Evolutionary conservation across 2,329 filamentous ascomycete species (phyloP).

Genomic region (Alternaria gansuensis): DNA sequence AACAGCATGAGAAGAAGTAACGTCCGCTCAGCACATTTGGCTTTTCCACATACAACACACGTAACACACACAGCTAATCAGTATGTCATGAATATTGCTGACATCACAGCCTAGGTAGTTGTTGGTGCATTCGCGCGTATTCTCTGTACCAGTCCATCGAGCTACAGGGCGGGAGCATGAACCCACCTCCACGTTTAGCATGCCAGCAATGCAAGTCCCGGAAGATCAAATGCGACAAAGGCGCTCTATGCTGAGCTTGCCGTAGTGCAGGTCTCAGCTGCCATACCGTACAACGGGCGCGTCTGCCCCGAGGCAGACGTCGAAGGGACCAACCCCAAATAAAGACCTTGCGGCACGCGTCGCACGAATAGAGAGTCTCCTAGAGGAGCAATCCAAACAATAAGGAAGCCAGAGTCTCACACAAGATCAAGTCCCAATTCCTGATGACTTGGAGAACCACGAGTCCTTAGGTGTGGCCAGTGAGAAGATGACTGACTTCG

Average conservation of each 20-base stretch:
- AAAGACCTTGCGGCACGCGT: not conserved
- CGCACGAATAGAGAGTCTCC: not conserved
- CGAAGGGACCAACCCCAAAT: not conserved
- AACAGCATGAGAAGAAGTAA: not conserved
- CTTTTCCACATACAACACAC: not conserved
- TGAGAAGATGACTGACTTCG: not conserved
- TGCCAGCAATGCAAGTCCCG: not conserved
- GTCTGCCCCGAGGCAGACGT: not conserved
- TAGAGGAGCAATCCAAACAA: not conserved
- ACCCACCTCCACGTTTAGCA: not conserved
- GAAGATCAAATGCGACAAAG: not conserved
- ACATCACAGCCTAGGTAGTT: not conserved
- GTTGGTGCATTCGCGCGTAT: not conserved
- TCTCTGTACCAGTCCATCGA: not conserved
- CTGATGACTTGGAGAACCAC: not conserved
- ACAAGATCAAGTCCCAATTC: not conserved
- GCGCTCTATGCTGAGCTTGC: not conserved
- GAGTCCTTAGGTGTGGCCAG: not conserved
- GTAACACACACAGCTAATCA: not conserved
- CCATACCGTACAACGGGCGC: not conserved
- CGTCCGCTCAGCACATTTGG: not conserved
- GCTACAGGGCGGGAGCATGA: not conserved
- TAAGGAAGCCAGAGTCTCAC: rapidly evolving
- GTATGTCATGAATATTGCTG: not conserved
- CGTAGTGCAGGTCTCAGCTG: not conserved